These are phyloP conservation scores for Talaromyces sp. DNA, from an alignment of 2,329 filamentous ascomycete genomes.

Conservation along the genomic window DNA sequence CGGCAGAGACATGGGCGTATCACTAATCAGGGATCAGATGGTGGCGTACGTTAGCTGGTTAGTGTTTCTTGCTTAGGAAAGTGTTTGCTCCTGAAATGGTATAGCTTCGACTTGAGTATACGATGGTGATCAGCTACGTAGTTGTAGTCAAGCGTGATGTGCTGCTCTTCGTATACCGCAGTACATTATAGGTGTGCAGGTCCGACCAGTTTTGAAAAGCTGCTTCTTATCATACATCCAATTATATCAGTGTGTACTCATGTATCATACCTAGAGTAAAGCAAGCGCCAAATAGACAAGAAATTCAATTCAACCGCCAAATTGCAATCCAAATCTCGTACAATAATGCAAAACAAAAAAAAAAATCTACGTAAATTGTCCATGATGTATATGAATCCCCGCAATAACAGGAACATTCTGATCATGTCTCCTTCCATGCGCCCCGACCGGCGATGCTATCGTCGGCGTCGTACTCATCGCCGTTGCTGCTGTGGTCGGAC, in stretches of 20 bases:
- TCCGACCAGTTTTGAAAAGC: not conserved
- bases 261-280: not conserved
- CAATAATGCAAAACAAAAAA: not conserved
- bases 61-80: not conserved
- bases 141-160: not conserved
- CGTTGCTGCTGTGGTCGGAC: not conserved
- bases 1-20: not conserved
- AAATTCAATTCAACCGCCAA: not conserved
- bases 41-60: not conserved
- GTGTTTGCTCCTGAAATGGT: not conserved
- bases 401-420: not conserved
- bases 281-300: not conserved
- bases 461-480: not conserved
- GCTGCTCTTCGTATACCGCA: not conserved
- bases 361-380: slow-evolving; percentile 1
- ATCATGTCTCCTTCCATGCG: not conserved
- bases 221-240: not conserved
- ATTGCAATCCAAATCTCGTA: not conserved
- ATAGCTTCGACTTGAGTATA: not conserved
- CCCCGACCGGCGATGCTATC: not conserved
- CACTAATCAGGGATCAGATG: not conserved
- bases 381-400: slow-evolving; percentile 6
- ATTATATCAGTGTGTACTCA: not conserved
- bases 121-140: not conserved
- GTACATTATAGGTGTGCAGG: not conserved